Base-by-base conservation (phyloP, 257 asterid species). In the Plantago ovata region DNA sequence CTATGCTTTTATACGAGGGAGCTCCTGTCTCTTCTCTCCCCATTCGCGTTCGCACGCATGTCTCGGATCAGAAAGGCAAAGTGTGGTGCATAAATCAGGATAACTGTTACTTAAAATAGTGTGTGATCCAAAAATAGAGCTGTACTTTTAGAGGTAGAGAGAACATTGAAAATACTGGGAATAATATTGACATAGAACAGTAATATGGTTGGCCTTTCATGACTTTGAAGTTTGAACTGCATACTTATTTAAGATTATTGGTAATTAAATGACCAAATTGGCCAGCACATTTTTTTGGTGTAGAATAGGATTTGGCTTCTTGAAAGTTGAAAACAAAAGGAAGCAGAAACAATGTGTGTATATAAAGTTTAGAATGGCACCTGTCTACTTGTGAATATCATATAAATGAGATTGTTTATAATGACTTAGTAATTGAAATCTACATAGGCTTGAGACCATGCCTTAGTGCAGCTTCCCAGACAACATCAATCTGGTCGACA, bases 401-500 rank as follows among this genome's bases (percentile, higher is more conserved):
- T 49, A 38, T 19, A 22, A 12, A 19, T 48, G 44, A 33, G n/a
- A 47, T 6, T 39, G 24, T 16, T 38, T 47, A 15, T 48, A 48
- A 9, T 52, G 32, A 59, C 3, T 21, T 68, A 14, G 66, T 43
- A 45, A 23, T 49, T 46, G 41, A 28, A 60, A 58, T 39, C 78
- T 76, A 83, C 57, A 75, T 38, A 15, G 95, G 95, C 69, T 76
- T 83, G 43, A 87, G 59, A 23, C 96, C 98, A 69, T 87, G 86
- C 64, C 51, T 83, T n/a, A 87, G 69, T 54, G 98, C 95, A 77
- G 98, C 98, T 63, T 90, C 65, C 97, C 96, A 86, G 10, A 84
- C 97, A 13, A 81, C 72, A 63, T 82, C 97, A 66, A 90, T 90
- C 68, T 77, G 88, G 45, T 87, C 96, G 2, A 90, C 96, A 22